phyloP scores from a whole-genome alignment of 306 rosid species.

The Gynostemma pentaphyllum region DNA sequence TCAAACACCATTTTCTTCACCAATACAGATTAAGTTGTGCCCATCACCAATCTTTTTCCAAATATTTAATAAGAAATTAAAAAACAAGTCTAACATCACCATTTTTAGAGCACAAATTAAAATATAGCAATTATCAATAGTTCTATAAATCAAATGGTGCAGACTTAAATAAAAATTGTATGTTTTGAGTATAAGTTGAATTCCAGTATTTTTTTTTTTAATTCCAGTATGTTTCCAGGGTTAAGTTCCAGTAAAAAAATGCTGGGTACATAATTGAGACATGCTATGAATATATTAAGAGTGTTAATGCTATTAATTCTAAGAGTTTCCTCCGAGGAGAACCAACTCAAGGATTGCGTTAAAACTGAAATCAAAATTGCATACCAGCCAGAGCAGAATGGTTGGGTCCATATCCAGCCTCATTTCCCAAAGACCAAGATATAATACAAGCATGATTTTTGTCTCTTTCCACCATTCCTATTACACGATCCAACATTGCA shows the following conservation, averaged over 20 bases:
- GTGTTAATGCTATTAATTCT: background rate
- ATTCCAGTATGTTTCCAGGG: too few species aligned
- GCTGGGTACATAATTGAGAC: too few species aligned
- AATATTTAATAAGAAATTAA: background rate
- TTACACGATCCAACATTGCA: constrained; percentile 94
- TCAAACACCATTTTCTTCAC: background rate
- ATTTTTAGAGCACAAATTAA: background rate
- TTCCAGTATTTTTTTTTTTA: too few species aligned
- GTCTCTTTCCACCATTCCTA: constrained; percentile 98
- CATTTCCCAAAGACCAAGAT: constrained; percentile 89
- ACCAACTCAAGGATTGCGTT: background rate
- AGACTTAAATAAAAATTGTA: too few species aligned
- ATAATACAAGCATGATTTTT: constrained; percentile 86
- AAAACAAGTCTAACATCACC: background rate
- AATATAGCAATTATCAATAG: too few species aligned
- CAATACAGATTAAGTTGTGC: background rate
- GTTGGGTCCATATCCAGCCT: constrained; percentile 89
- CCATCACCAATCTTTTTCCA: background rate
- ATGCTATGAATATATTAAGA: too few species aligned
- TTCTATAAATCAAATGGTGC: too few species aligned
- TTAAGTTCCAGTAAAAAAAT: too few species aligned
- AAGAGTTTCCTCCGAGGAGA: background rate
- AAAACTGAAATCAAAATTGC: constrained; percentile 8
- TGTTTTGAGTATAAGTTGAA: too few species aligned
- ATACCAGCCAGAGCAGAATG: constrained; percentile 83